Percentiles rank a stretch among this genome's conserved stretches.
phyloP scores from a whole-genome alignment of 345 rosid genomes.

The Euphorbia peplus region DNA sequence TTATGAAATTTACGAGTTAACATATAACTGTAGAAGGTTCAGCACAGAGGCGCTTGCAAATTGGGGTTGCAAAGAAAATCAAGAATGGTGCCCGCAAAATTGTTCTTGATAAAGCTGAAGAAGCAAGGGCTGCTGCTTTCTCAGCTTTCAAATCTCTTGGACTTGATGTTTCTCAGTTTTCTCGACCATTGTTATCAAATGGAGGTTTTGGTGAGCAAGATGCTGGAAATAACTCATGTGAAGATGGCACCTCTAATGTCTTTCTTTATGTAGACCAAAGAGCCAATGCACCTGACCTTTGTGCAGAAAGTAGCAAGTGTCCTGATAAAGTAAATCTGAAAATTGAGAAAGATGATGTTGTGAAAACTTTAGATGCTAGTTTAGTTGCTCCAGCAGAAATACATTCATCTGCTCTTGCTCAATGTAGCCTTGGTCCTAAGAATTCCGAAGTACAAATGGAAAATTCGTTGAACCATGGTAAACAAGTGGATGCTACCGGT shows the following conservation, averaged over 20 bases:
- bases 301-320: conserved; percentile 32
- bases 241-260: conserved; percentile 32
- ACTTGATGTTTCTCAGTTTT: conserved; percentile 57
- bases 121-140: conserved; percentile 89
- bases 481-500: conserved; percentile 4
- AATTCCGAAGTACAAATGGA: conserved; percentile 25
- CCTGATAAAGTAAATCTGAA: conserved; percentile 26
- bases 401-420: conserved; percentile 28
- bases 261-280: conserved; percentile 25
- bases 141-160: conserved; percentile 91
- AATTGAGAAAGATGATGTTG: conserved; percentile 36
- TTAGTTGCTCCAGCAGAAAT: conserved; percentile 38
- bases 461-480: conserved; percentile 17
- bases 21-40: conserved; percentile 42
- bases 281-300: conserved; percentile 31
- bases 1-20: conserved; percentile 17
- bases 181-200: conserved; percentile 43
- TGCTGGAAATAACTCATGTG: conserved; percentile 26
- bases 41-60: conserved; percentile 69
- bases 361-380: conserved; percentile 29
- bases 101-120: conserved; percentile 98
- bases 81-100: conserved; percentile 92
- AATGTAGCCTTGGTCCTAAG: conserved; percentile 20
- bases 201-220: conserved; percentile 34
- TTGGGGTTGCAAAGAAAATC: conserved; percentile 91